Evolutionary conservation across 2,329 filamentous ascomycete species (phyloP).

Genomic region (Penicillium sp.): DNA sequence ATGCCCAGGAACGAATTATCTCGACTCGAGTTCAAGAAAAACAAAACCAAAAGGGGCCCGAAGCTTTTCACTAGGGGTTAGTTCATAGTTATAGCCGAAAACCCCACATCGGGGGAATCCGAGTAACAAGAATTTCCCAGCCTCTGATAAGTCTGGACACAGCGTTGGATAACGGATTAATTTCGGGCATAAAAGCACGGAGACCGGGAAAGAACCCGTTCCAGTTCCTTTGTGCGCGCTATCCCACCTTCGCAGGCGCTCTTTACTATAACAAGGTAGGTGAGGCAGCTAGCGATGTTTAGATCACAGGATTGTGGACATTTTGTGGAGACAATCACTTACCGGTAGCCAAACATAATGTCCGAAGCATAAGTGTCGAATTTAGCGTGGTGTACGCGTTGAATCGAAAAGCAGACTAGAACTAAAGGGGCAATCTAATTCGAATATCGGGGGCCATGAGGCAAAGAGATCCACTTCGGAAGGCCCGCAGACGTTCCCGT

Average conservation of each 20-base stretch:
- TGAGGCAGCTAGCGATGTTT: background rate
- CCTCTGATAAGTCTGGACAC: background rate
- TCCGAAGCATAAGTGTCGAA: background rate
- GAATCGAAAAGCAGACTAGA: background rate
- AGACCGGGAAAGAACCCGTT: background rate
- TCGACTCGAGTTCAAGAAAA: background rate
- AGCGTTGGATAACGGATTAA: background rate
- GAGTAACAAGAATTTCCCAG: background rate
- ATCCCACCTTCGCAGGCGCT: background rate
- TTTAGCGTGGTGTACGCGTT: background rate
- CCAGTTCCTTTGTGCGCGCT: background rate
- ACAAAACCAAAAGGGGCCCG: background rate
- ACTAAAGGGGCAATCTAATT: background rate
- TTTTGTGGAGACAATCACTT: background rate
- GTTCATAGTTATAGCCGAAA: background rate
- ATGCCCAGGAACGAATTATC: background rate
- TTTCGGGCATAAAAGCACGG: background rate
- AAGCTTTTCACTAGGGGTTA: background rate
- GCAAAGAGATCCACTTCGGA: background rate
- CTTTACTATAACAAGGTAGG: background rate
- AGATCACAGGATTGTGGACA: background rate
- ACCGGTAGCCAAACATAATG: background rate
- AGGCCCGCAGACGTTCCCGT: background rate
- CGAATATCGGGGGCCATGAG: background rate
- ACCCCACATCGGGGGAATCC: background rate